Evolutionary conservation across 2,329 filamentous ascomycete species (phyloP).

Genomic region (Colletotrichum sojae): DNA sequence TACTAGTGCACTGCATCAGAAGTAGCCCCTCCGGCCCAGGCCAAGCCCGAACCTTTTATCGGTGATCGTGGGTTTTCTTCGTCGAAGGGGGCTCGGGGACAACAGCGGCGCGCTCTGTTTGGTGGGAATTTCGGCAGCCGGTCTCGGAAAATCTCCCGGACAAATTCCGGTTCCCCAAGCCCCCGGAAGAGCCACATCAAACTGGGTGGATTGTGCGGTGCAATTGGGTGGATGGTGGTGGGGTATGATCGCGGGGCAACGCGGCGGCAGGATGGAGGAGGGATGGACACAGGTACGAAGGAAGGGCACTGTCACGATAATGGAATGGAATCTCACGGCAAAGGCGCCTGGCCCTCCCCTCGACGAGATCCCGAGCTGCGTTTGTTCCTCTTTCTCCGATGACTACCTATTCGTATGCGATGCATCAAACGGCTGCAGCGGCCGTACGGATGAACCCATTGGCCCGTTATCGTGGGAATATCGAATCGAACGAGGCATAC

Average conservation of each 20-base stretch:
- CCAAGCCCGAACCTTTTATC: conserved; percentile 22
- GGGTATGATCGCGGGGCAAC: conserved; percentile 43
- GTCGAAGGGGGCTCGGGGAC: background rate
- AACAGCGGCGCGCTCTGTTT: conserved; percentile 44
- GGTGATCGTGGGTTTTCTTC: conserved; percentile 17
- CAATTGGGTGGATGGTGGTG: conserved; percentile 37
- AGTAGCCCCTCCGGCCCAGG: conserved; percentile 1
- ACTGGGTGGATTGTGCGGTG: conserved; percentile 30
- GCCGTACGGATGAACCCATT: conserved; percentile 17
- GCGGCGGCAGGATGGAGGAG: conserved; percentile 30
- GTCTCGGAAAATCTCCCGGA: conserved; percentile 44
- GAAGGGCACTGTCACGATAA: background rate
- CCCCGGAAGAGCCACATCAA: conserved; percentile 16
- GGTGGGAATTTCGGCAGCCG: conserved; percentile 53
- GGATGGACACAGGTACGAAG: conserved; percentile 5
- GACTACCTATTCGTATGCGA: background rate
- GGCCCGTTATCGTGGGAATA: conserved; percentile 1
- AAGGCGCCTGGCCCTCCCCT: background rate
- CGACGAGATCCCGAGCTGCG: background rate
- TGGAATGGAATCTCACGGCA: background rate
- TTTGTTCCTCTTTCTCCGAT: no score
- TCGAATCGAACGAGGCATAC: conserved; percentile 14
- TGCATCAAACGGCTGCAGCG: background rate
- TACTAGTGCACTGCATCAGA: conserved; percentile 9
- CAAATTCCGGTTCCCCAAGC: conserved; percentile 37